These are phyloP conservation scores for Odontarrhena argentea DNA, from an alignment of 345 rosid species.

Conservation along the genomic window DNA sequence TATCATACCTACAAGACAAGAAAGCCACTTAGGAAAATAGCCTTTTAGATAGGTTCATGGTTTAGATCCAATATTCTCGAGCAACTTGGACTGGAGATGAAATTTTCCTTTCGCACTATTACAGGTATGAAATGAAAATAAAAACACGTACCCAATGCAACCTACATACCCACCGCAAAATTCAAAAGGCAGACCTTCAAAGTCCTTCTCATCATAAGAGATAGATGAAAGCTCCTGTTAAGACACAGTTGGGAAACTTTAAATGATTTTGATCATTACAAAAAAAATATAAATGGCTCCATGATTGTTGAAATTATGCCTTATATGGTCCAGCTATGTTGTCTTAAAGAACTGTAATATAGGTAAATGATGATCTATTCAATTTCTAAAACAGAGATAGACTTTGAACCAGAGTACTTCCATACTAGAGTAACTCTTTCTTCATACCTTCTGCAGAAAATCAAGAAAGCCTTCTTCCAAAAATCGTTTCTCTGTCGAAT, in stretches of 20 bases:
- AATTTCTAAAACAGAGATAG: neutral
- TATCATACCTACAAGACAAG: conserved; percentile 63
- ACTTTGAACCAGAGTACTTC: neutral
- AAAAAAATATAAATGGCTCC: conserved; percentile 2
- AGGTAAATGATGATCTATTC: neutral
- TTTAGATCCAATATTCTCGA: neutral
- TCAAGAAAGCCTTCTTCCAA: conserved; percentile 78
- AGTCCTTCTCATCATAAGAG: conserved; percentile 66
- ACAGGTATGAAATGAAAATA: neutral
- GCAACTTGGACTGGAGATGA: neutral
- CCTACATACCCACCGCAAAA: conserved; percentile 94
- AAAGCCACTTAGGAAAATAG: neutral
- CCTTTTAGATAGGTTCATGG: conserved; percentile 8
- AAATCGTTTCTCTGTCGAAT: conserved; percentile 45
- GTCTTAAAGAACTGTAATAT: too few relatives aligned
- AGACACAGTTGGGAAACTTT: conserved; percentile 6
- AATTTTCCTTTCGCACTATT: neutral
- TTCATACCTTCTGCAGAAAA: conserved; percentile 68
- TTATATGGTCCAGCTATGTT: neutral
- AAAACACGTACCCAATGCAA: conserved; percentile 74
- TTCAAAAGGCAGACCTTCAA: conserved; percentile 80
- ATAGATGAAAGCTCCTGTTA: conserved; percentile 76
- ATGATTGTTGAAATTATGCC: neutral
- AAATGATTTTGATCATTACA: neutral
- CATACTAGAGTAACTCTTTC: conserved; percentile 9